Evolutionary conservation across 2,329 filamentous ascomycete genomes (phyloP).

Genomic region (Colletotrichum graminicola): DNA sequence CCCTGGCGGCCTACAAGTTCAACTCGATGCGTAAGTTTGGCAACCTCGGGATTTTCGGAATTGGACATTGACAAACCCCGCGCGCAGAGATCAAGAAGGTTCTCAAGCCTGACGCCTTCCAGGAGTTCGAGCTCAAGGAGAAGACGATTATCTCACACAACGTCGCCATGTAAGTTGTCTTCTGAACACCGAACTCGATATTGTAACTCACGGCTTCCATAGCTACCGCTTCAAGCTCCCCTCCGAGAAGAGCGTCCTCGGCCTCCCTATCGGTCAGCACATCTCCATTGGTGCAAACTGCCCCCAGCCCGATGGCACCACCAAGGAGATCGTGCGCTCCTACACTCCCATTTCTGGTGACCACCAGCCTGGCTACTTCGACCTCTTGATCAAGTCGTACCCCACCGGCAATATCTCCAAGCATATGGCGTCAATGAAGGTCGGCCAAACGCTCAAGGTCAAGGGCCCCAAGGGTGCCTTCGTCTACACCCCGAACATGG

Average conservation of each 20-base stretch:
- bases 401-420: conserved; percentile 97
- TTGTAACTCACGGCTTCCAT: conserved; percentile 32
- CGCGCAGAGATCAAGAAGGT: conserved; percentile 79
- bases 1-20: conserved; percentile 79
- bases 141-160: conserved; percentile 98
- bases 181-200: conserved; percentile 5
- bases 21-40: conserved; percentile 74
- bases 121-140: conserved; percentile 92
- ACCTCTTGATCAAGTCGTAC: conserved; percentile 98
- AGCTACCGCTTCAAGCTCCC: conserved; percentile 95
- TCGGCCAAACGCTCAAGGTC: conserved; percentile 91
- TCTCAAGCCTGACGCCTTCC: conserved; percentile 88
- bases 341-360: conserved; percentile 95
- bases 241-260: conserved; percentile 81
- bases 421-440: conserved; percentile 83
- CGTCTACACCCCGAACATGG: conserved; percentile 97
- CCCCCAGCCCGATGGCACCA: conserved; percentile 73
- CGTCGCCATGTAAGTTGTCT: conserved; percentile 82
- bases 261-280: conserved; percentile 98
- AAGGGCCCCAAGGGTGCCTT: conserved; percentile 97
- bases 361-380: conserved; percentile 90
- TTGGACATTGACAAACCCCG: conserved; percentile 25
- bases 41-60: conserved; percentile 29
- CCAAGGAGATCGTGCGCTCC: conserved; percentile 88
- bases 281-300: conserved; percentile 92